Evolutionary conservation across 352 stramenopile species (phyloP).

Genomic region (Blastocystis sp.): DNA sequence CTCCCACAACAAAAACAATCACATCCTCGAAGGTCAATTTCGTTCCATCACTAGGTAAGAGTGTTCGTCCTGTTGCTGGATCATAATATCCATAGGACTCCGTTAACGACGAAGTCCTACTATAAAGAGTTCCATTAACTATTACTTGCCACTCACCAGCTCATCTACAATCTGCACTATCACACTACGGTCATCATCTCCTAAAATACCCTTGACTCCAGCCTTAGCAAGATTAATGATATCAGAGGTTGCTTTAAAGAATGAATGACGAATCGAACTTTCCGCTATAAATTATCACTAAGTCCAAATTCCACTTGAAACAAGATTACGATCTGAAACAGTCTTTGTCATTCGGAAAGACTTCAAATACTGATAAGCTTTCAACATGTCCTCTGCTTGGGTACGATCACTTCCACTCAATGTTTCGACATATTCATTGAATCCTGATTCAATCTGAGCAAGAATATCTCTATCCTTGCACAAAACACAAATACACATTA

Average conservation of each 20-base stretch:
- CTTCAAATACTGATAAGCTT: conserved; percentile 53
- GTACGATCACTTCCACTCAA: neutral
- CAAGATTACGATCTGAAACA: conserved; percentile 11
- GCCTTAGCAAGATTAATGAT: conserved; percentile 59
- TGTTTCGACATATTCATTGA: conserved; percentile 23
- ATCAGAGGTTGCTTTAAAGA: conserved; percentile 39
- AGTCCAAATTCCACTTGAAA: neutral
- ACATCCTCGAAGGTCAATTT: conserved; percentile 72
- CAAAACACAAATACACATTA: conserved; percentile 72
- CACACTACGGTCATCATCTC: conserved; percentile 42
- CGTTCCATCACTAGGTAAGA: conserved; percentile 33
- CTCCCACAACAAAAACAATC: conserved; percentile 82
- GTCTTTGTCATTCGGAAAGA: conserved; percentile 8
- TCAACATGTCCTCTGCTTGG: conserved; percentile 13
- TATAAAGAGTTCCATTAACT: neutral
- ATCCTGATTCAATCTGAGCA: neutral
- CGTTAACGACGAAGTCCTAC: conserved; percentile 39
- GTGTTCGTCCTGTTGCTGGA: conserved; percentile 48
- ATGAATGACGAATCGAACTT: conserved; percentile 43
- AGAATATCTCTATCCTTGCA: neutral
- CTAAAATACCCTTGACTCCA: conserved; percentile 63
- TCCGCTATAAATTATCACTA: neutral
- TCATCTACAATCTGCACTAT: conserved; percentile 64
- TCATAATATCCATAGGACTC: conserved; percentile 64
- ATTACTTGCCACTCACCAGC: conserved; percentile 30